A percentile compares a stretch with the other conserved stretches of the same genome.
These are phyloP conservation scores for Exobasidium rhododendri DNA, from an alignment of 1,284 basidiomycete genomes.

Conservation along the genomic window DNA sequence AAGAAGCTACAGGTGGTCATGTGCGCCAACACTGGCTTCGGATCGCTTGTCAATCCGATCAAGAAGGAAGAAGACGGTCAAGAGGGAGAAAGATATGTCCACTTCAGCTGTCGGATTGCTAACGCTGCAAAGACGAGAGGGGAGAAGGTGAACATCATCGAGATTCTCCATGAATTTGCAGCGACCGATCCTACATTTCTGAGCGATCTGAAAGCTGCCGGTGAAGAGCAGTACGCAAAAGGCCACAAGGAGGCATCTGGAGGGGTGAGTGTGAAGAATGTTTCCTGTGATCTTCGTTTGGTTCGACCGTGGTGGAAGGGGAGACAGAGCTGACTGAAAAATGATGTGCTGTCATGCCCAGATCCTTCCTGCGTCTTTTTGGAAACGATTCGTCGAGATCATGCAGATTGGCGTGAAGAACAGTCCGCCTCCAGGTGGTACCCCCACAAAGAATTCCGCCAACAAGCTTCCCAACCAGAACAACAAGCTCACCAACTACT, in stretches of 20 bases:
- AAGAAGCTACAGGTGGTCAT: conserved; percentile 39
- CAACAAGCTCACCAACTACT: conserved; percentile 14
- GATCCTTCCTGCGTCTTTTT: conserved; percentile 35
- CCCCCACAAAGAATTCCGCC: background rate
- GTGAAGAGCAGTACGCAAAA: conserved; percentile 22
- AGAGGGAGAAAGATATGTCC: conserved; percentile 7
- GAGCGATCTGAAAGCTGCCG: background rate
- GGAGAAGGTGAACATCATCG: conserved; percentile 35
- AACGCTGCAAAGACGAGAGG: conserved; percentile 24
- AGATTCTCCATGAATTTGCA: conserved; percentile 32
- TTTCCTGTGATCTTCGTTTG: background rate
- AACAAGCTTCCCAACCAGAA: conserved; percentile 3
- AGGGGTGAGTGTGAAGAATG: conserved; percentile 23
- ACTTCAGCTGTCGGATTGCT: conserved; percentile 33
- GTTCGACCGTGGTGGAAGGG: background rate
- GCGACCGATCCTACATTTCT: conserved; percentile 24
- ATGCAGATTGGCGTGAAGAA: conserved; percentile 42
- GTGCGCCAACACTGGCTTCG: conserved; percentile 40
- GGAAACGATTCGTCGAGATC: conserved; percentile 25
- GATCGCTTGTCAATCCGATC: background rate
- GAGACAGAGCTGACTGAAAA: background rate
- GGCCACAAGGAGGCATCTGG: conserved; percentile 40
- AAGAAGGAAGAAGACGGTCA: background rate
- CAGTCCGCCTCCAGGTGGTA: background rate
- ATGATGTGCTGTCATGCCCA: background rate